These are phyloP conservation scores for Fomitopsis pulvina DNA, from an alignment of 768 basidiomycete genomes.

Conservation along the genomic window DNA sequence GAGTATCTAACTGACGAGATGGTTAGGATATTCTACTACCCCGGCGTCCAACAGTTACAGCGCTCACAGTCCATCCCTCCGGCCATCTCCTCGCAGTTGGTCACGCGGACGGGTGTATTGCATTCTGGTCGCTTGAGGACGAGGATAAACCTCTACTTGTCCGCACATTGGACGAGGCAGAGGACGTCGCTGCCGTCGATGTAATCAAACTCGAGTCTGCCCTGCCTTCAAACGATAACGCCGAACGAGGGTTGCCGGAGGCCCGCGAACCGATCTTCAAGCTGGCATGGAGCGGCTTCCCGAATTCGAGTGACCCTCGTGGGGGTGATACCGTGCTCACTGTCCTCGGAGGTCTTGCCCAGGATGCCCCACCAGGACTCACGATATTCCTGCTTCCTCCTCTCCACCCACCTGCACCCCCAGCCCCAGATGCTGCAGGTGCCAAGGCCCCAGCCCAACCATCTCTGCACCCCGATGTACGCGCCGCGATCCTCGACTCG, in stretches of 20 bases:
- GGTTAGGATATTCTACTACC: constrained; percentile 61
- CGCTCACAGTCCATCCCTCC: constrained; percentile 66
- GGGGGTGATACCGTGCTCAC: constrained; percentile 69
- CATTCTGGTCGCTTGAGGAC: constrained; percentile 80
- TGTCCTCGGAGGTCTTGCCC: constrained; percentile 69
- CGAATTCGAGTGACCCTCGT: constrained; percentile 56
- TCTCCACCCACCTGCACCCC: constrained; percentile 47
- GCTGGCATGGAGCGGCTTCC: constrained; percentile 76
- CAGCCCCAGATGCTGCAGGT: constrained; percentile 24
- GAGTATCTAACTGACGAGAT: not conserved
- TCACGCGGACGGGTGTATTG: constrained; percentile 74
- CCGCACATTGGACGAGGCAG: constrained; percentile 50
- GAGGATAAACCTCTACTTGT: constrained; percentile 70
- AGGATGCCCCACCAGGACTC: constrained; percentile 50
- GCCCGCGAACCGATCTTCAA: constrained; percentile 79
- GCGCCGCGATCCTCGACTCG: constrained; percentile 60
- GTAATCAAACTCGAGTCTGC: constrained; percentile 38
- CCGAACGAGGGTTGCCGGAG: constrained; percentile 3
- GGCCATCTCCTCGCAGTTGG: constrained; percentile 76
- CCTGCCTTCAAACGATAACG: constrained; percentile 15
- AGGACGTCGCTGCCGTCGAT: constrained; percentile 53
- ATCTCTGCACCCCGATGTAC: constrained; percentile 34
- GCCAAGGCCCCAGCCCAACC: constrained; percentile 13
- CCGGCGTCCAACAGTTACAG: constrained; percentile 63
- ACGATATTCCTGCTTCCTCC: constrained; percentile 64